Base-by-base conservation (phyloP, 768 basidiomycete genomes). In the Filobasidium wieringae region DNA sequence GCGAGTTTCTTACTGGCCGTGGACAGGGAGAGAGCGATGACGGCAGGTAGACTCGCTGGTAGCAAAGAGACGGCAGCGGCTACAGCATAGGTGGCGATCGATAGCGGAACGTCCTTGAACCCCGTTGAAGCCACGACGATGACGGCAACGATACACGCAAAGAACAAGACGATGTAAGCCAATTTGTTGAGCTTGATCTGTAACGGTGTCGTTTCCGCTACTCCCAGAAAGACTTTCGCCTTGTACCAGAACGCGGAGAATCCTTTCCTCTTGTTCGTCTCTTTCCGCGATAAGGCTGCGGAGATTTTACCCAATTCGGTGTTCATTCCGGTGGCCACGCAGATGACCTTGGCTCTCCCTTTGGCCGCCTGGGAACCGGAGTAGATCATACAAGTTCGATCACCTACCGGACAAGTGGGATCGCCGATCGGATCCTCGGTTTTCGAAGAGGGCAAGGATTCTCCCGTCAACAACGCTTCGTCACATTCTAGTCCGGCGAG, bases 1-100 rank as follows among this genome's bases (percentile, higher is more conserved):
- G 79, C 78, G 67, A 82, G 78, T 52, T 78, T 78, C 22, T 76
- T 76, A 1, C 80, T 79, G 0, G 81, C 81, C 14, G 78, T 78
- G 30, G 82, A 80, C 49, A 82, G 66, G 0, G 80, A 83, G 43
- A 83, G 76, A 2, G 80, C 79, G 66, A 83, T 77, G 36, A 80
- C 77, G 14, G 77, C 79, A 53, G 77, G 72, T 70, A 68, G 78
- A 61, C 70, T 79, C 66, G 75, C 75, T 36, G 72, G 75, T 1
- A 76, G 63, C 34, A 76, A 66, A 1, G 74, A 74, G 19, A 76
- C 74, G 30, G 74, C 74, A 29, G 74, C 67, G 24, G 74, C 73
- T 30, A 76, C 73, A 36, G 74, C 75, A 55, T 75, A 76, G 24
- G 72, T 75, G 6, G 74, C 75, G 40, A 72, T 68, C 11, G 71